Base-by-base conservation (phyloP, 768 basidiomycete genomes). In the Rhizopogon vesiculosus region DNA sequence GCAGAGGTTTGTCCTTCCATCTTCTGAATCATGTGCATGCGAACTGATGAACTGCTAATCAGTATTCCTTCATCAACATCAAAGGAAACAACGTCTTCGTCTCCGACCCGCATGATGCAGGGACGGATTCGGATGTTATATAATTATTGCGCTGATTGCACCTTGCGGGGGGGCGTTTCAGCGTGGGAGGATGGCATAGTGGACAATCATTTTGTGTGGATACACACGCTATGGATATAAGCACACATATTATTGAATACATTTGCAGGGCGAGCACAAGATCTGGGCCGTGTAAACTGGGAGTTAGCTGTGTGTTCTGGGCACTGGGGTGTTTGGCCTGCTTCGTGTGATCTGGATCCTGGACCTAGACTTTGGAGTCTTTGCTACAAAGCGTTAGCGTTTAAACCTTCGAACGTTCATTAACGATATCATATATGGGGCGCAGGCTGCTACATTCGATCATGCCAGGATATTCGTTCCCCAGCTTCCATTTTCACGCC, bases 21-120 rank as follows among this genome's bases (percentile, higher is more conserved):
- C 2, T n/a, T 56, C 46, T 16, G 5, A 53, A n/a, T 25, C 3
- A 10, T 22, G n/a, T 10, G 18, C 16, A 40, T 48, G 25, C 25
- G 25, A 25, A n/a, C 41, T 62, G 42, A 64, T 46, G 19, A 31
- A 8, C 15, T 33, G 9, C 22, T 53, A 43, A 19, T 7, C 51
- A 80, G 78, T 82, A 81, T 60, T 82, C 81, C 9, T 82, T 82
- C 71, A 63, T 82, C 56, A 82, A 82, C 57, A 63, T 75, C 64
- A 78, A 75, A 50, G 81, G 81, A 52, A 60, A 68, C 56, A 82
- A 80, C 58, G 59, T 74, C 56, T 82, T 82, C 64, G 74, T 80
- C 33, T 50, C 58, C 5, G 69, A 71, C 49, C 61, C 66, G 0
- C 44, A 58, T 18, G 33, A 28, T 35, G 25, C 44, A 16, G 38